phyloP scores from a whole-genome alignment of 2,329 filamentous ascomycete genomes.

The Fusarium austroafricanum region DNA sequence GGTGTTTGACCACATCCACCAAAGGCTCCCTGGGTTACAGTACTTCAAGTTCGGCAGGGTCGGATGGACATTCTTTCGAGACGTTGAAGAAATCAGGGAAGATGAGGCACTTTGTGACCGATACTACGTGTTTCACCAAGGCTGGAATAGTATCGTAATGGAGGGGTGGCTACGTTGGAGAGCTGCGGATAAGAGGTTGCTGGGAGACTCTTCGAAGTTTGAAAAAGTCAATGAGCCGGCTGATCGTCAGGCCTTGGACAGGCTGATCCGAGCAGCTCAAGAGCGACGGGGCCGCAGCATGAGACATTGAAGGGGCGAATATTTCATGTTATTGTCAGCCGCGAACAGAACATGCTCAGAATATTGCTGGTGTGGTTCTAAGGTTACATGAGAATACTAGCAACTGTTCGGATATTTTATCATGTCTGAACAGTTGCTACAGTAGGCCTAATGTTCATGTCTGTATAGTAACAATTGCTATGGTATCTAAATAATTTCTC shows the following conservation, averaged over 20 bases:
- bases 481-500: too few relatives aligned
- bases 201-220: neutral
- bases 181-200: neutral
- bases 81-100: too few relatives aligned
- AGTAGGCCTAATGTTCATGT: too few relatives aligned
- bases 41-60: neutral
- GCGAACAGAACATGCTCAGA: too few relatives aligned
- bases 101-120: neutral
- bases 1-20: slow-evolving; percentile 36
- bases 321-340: too few relatives aligned
- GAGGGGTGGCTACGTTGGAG: too few relatives aligned
- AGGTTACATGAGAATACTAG: too few relatives aligned
- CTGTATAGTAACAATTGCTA: too few relatives aligned
- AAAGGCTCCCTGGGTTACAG: neutral
- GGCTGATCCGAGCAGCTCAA: neutral
- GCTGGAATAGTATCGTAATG: neutral
- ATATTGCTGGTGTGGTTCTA: too few relatives aligned
- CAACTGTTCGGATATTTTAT: too few relatives aligned
- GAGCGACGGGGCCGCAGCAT: neutral
- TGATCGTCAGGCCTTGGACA: neutral
- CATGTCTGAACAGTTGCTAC: too few relatives aligned
- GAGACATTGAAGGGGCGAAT: too few relatives aligned
- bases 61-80: neutral
- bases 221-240: neutral
- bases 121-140: neutral